Evolutionary conservation across 495 filamentous ascomycete species (phyloP), one percentile per base, ranked within the genome.

Genomic region (Cercophora samala): DNA sequence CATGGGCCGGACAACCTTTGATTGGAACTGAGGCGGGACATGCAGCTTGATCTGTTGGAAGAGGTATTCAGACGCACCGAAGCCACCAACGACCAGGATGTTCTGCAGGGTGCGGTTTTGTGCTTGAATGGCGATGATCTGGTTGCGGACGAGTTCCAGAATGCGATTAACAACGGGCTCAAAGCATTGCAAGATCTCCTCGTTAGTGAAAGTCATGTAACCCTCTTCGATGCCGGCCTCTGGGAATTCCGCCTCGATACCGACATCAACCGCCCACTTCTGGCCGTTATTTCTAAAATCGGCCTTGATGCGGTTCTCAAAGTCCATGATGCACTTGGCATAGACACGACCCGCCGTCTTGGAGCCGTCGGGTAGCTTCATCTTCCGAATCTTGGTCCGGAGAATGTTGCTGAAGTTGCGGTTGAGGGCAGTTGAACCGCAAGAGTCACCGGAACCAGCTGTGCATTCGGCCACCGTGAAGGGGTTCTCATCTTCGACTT

Each of bases 41-140:
- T 91, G 89, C n/a, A 91, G 85, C 75, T 90, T 90, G 80, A 91
- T 91, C 76, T 91, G 89, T 75, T 91, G 89, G 84, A 91, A 91
- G 66, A 91, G 86, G 74, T 91, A 91, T 75, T 91, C 89, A 9
- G 88, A 90, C 42, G 88, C 89, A 72, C 89, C 89, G 68, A 91
- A 91, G 55, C 89, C 89, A 76, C 89, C 89, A 55, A 91, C 89
- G 5, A 91, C 88, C 59, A 91, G 75, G 62, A 91, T 89, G 73
- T 91, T 91, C 78, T 91, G 89, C 25, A 91, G 78, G 26, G 85
- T 83, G 55, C 89, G 80, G 77, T 90, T 90, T 73, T 90, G 88
- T 3, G 89, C 89, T 77, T 91, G 89, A 76, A 91, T 91, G 65
- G 89, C 89, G 64, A 91, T 90, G 75, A 91, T 91, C 75, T 91